Evolutionary conservation across 179 eudicot genomes (phyloP).

Genomic region (Corrigiola litoralis): DNA sequence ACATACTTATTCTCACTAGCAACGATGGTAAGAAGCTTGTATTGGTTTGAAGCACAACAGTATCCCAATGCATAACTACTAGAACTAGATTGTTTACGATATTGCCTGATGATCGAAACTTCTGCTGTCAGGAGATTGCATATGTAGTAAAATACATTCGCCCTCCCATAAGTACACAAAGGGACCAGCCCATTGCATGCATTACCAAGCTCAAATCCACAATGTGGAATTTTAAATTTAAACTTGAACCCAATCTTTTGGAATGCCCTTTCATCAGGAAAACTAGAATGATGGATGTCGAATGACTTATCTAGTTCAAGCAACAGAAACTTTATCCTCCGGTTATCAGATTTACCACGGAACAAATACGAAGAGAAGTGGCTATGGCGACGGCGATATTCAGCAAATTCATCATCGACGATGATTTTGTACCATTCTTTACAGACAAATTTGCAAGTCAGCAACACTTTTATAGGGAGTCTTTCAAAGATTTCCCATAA

Average conservation of each 20-base stretch:
- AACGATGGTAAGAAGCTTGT: neutral
- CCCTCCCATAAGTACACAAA: neutral
- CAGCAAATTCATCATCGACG: neutral
- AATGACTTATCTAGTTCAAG: neutral
- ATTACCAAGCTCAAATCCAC: neutral
- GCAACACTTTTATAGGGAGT: constrained; percentile 4
- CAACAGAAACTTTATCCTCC: neutral
- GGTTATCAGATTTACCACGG: neutral
- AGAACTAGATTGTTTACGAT: neutral
- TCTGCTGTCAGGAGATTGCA: neutral
- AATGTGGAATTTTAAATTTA: neutral
- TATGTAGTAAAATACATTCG: neutral
- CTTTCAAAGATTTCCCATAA: no score
- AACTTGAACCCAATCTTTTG: neutral
- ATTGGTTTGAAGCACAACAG: neutral
- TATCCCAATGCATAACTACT: neutral
- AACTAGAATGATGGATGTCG: neutral
- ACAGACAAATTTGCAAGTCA: no score
- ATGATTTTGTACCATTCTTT: constrained; percentile 14
- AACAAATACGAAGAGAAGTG: neutral
- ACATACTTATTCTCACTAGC: no score
- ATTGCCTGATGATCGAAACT: neutral
- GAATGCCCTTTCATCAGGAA: neutral
- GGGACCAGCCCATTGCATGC: neutral
- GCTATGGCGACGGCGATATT: neutral